Conservation (phyloP, 129 eudicot species). For the Escallonia rubra region DNA sequence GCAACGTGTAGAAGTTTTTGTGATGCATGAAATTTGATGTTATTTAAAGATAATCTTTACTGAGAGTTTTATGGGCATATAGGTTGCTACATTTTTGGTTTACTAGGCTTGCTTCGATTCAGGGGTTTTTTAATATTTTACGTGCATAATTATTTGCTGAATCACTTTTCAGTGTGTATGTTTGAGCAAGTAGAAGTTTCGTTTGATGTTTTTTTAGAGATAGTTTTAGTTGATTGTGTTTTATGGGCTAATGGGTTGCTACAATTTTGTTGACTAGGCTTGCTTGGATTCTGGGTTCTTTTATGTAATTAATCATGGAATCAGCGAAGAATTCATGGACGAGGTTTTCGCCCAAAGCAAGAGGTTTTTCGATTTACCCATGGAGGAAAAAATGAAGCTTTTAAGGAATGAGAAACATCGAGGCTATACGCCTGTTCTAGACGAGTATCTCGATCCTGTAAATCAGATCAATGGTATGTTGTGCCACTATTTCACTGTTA, state of each 20-base stretch:
- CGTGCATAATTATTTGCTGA: too few species aligned
- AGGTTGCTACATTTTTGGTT: neutral
- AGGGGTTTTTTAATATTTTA: slow-evolving; percentile 57
- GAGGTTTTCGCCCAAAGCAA: slow-evolving; percentile 84
- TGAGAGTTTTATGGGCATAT: neutral
- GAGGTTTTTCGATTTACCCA: slow-evolving; percentile 60
- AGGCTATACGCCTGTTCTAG: slow-evolving; percentile 83
- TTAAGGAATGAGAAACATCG: slow-evolving; percentile 74
- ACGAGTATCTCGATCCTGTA: slow-evolving; percentile 73
- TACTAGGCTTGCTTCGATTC: slow-evolving; percentile 78
- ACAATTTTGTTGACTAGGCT: slow-evolving; percentile 34
- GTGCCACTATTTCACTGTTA: neutral
- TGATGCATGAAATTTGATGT: neutral
- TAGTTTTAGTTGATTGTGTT: too few species aligned
- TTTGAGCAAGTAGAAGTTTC: too few species aligned
- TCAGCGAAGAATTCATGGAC: slow-evolving; percentile 76
- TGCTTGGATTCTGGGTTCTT: slow-evolving; percentile 92
- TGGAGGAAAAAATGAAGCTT: slow-evolving; percentile 72
- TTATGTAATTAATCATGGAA: slow-evolving; percentile 87
- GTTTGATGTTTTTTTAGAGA: too few species aligned
- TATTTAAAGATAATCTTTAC: too few species aligned
- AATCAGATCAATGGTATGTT: slow-evolving; percentile 71
- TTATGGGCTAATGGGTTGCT: too few species aligned
- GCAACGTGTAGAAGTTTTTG: neutral
- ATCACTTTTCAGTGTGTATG: too few species aligned